Conservation (phyloP, 345 rosid species). For the Heritiera littoralis region DNA sequence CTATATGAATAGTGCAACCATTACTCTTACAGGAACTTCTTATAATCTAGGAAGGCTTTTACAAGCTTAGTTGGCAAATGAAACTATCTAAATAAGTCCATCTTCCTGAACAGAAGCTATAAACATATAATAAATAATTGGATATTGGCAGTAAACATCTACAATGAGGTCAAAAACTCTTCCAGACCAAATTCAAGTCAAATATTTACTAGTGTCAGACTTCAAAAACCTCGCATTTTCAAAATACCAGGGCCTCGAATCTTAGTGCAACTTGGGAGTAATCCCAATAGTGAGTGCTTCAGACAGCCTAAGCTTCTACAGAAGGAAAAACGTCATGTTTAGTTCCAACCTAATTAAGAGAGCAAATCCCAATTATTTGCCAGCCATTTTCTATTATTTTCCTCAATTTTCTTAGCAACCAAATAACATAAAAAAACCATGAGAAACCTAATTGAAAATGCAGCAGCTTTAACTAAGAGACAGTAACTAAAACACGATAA, state of each 20-base stretch:
- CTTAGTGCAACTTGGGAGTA: not conserved
- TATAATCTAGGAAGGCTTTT: not conserved
- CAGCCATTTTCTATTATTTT: not conserved
- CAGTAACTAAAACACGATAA: not conserved
- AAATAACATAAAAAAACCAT: not conserved
- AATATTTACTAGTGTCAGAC: not conserved
- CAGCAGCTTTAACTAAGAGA: not conserved
- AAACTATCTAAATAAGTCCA: not conserved
- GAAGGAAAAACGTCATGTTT: not conserved
- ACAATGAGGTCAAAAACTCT: not conserved
- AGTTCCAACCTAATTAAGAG: not conserved
- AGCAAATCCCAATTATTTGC: slow-evolving; percentile 1
- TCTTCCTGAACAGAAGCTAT: not conserved
- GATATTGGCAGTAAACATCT: not conserved
- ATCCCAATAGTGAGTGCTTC: not conserved
- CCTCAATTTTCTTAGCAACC: not conserved
- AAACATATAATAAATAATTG: not conserved
- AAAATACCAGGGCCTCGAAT: not conserved
- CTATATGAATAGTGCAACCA: not conserved
- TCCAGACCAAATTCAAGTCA: not conserved
- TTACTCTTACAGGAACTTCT: not conserved
- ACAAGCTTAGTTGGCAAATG: not conserved
- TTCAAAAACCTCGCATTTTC: not conserved
- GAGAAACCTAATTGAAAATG: not conserved
- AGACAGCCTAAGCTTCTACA: not conserved